Conservation (phyloP, 306 rosid genomes). For the Datisca glomerata region DNA sequence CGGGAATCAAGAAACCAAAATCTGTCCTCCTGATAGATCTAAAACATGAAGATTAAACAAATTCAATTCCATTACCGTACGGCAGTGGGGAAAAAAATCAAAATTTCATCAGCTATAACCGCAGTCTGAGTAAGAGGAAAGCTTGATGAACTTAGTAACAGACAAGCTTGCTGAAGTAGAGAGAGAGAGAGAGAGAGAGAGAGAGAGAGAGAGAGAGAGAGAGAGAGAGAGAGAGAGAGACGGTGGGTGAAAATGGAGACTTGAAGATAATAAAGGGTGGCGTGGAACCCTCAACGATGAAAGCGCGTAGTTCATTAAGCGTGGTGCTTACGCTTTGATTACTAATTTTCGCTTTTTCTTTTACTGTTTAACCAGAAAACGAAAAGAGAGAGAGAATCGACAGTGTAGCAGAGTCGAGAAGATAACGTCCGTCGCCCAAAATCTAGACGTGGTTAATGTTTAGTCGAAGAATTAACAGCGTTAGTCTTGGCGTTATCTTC, state of each 20-base stretch:
- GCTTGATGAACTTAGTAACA: neutral
- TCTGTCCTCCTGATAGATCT: neutral
- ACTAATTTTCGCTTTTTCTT: too few species aligned
- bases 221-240: neutral
- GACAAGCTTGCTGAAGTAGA: neutral
- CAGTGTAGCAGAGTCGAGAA: too few species aligned
- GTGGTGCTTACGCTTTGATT: constrained; percentile 8
- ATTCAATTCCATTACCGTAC: neutral
- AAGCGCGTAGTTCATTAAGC: constrained; percentile 18
- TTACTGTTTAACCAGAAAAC: too few species aligned
- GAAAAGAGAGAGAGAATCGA: too few species aligned
- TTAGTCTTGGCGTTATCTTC: neutral
- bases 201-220: neutral
- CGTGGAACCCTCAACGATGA: neutral
- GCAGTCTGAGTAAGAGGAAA: neutral
- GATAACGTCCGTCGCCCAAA: too few species aligned
- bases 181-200: neutral
- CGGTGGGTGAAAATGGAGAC: neutral
- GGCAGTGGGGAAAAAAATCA: neutral
- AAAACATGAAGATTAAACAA: neutral
- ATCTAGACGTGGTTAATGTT: neutral
- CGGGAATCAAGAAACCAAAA: neutral
- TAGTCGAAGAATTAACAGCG: neutral
- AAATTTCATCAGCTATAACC: neutral
- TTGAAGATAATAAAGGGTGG: neutral